Evolutionary conservation across 345 rosid genomes (phyloP).

Genomic region (Zanthoxylum bungeanum): DNA sequence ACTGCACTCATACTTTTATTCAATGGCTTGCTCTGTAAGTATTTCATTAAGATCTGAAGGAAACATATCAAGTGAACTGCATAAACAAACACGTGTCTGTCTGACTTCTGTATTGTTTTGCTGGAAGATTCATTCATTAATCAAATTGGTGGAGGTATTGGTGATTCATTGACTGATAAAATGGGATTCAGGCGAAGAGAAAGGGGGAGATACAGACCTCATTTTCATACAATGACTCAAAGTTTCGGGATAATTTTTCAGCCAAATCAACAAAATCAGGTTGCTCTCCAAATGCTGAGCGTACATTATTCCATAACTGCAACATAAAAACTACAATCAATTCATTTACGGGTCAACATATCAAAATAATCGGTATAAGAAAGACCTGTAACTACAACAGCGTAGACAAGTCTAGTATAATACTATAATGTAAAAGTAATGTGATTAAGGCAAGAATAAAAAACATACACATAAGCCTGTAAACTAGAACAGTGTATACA

Average conservation of each 20-base stretch:
- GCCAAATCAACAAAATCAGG: constrained; percentile 70
- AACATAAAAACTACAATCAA: constrained; percentile 32
- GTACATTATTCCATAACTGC: constrained; percentile 86
- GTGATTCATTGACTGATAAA: no score
- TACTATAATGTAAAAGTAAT: constrained; percentile 1
- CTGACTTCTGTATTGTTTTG: background rate
- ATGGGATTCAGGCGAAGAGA: no score
- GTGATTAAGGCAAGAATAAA: constrained; percentile 6
- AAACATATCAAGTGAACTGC: background rate
- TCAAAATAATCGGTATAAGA: background rate
- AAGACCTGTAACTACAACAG: constrained; percentile 8
- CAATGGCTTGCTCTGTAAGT: background rate
- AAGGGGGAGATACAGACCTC: constrained; percentile 55
- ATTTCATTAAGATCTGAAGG: background rate
- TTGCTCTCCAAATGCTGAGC: constrained; percentile 60
- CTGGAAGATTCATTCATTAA: background rate
- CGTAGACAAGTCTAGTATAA: constrained; percentile 3
- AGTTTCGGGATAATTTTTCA: constrained; percentile 62
- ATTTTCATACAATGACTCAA: constrained; percentile 61
- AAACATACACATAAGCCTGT: background rate
- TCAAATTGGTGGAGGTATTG: background rate
- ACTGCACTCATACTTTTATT: background rate
- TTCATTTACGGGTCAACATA: constrained; percentile 12
- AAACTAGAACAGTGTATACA: background rate
- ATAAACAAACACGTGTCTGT: background rate